Evolutionary conservation across 345 rosid species (phyloP), one percentile per base, ranked within the genome.

Genomic region (Boechera divaricarpa): DNA sequence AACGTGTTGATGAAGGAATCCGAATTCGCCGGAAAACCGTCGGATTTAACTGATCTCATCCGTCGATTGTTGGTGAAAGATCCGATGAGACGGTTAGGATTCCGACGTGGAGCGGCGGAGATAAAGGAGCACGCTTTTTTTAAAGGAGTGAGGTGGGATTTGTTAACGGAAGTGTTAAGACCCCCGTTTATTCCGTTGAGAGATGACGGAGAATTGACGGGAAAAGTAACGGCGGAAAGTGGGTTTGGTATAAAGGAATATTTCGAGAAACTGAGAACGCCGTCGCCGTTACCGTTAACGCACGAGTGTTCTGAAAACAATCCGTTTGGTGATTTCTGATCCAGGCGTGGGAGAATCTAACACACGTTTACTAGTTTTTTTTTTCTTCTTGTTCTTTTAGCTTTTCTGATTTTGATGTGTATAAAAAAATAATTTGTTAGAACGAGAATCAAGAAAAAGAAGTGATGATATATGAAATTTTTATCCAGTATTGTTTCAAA

Each of bases 111-210:
- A 24, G 99, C 91, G 45, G 70, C 63, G 49, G 99, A 90, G 79
- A 81, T 95, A 77, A 95, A 86, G 84, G 88, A 82, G 63, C 99
- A 95, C 78, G 79, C 62, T 72, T 95, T 95, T 81, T 95, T 95
- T 59, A 75, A 57, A 55, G 96, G 93, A 13, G 80, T 91, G 5
- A 77, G 48, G 84, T 95, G 99, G 99, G 93, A 92, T 70, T 56
- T 90, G 6, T 75, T 95, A 41, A 88, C 90, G 79, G 90, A 87
- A 21, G 96, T 92, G 24, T 70, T 81, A 39, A 89, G 97, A 33
- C 96, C 99, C 6, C 99, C 98, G 70, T 89, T 80, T 79, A 88
- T 92, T 29, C 98, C 99, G 10, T 61, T 82, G 0, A 9, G 85
- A 44, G 96, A 89, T 28, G 92, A 90, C 21, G 74, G 29, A 3